A percentile compares a stretch with the other conserved stretches of the same genome.
Conservation (phyloP, 2,329 filamentous ascomycete species). For the Hymenoscyphus linearis region DNA sequence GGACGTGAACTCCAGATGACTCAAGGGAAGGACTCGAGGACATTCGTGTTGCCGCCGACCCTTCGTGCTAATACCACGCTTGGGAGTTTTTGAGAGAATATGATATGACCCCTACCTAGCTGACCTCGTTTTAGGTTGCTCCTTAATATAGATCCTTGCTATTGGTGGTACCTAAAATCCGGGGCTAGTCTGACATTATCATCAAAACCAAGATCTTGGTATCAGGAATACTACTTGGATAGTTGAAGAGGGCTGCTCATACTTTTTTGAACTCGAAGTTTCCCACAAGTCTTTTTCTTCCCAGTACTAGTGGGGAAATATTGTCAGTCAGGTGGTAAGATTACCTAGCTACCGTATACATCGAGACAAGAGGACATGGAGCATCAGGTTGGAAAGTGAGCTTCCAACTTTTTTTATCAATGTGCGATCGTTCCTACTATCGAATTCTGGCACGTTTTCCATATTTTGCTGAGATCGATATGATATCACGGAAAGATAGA, state of each 20-base stretch:
- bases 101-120: too few species aligned
- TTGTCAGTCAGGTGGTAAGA: too few species aligned
- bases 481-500: neutral
- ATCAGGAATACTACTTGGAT: too few species aligned
- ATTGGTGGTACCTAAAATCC: neutral
- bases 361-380: neutral
- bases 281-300: too few species aligned
- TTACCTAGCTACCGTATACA: neutral
- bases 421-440: neutral
- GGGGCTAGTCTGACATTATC: neutral
- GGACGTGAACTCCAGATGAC: too few species aligned
- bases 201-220: neutral
- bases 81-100: too few species aligned
- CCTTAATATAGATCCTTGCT: neutral
- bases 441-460: neutral
- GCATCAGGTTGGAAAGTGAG: neutral
- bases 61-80: too few species aligned
- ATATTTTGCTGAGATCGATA: neutral
- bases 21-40: too few species aligned
- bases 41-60: too few species aligned
- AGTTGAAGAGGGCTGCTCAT: too few species aligned
- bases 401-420: neutral
- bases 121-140: neutral
- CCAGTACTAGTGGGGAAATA: too few species aligned
- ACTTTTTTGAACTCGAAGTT: too few species aligned